phyloP scores from a whole-genome alignment of 2,329 filamentous ascomycete genomes.

The Grosmannia huntii region DNA sequence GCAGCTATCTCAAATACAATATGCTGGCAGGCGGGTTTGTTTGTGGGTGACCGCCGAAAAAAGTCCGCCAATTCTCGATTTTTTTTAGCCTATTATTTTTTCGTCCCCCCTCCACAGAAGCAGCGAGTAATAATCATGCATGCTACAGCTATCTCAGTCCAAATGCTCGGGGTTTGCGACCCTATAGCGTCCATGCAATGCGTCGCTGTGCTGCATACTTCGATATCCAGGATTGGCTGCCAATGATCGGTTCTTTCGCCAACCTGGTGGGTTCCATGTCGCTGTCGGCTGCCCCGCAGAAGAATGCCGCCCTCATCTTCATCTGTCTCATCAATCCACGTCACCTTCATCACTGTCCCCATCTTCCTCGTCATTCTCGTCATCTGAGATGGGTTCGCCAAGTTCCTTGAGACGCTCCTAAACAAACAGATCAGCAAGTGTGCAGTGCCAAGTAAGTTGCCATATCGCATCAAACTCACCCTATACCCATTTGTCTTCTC shows the following conservation, averaged over 20 bases:
- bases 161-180: not conserved
- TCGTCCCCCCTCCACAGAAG: not conserved
- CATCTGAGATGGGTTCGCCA: constrained; percentile 62
- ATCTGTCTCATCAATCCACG: constrained; percentile 13
- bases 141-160: not conserved
- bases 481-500: constrained; percentile 66
- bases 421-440: not conserved
- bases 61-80: not conserved
- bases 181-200: not conserved
- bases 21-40: not conserved
- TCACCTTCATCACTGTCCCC: constrained; percentile 39
- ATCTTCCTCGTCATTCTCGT: constrained; percentile 53
- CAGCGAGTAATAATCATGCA: not conserved
- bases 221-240: not conserved
- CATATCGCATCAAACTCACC: constrained; percentile 29
- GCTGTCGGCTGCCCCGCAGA: not conserved
- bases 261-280: not conserved
- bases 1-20: not conserved
- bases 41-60: not conserved
- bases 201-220: not conserved
- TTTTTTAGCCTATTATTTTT: constrained; percentile 1
- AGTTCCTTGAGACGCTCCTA: constrained; percentile 50
- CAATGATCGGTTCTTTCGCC: not conserved
- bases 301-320: constrained; percentile 11
- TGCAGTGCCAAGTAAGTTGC: no score